Conservation (phyloP, 139 green algal species). For the Parachlorella kessleri region DNA sequence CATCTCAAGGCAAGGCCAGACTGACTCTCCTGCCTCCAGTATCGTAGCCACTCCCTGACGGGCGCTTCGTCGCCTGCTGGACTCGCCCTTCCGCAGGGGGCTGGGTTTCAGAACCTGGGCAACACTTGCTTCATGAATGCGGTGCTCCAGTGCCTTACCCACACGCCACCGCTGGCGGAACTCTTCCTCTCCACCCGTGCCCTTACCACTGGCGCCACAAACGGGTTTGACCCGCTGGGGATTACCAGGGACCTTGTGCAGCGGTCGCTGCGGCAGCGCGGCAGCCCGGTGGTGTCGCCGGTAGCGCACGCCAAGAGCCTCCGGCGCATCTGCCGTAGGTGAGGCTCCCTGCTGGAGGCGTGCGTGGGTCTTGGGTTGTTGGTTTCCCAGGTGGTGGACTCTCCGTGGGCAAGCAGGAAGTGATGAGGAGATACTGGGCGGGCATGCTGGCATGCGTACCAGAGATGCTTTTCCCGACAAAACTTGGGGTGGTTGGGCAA, state of each 20-base stretch:
- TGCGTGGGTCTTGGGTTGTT: background rate
- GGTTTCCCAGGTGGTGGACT: too few species aligned
- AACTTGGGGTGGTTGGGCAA: too few species aligned
- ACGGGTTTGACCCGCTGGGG: conserved; percentile 54
- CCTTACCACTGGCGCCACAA: background rate
- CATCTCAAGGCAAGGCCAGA: too few species aligned
- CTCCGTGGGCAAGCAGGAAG: too few species aligned
- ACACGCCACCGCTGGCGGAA: conserved; percentile 89
- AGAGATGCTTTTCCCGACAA: background rate
- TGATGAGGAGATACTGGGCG: too few species aligned
- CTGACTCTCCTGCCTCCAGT: too few species aligned
- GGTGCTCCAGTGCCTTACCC: conserved; percentile 91
- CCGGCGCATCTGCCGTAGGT: conserved; percentile 58
- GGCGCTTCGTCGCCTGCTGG: too few species aligned
- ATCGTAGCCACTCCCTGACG: too few species aligned
- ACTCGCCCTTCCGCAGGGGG: conserved; percentile 66
- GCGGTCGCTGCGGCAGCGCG: conserved; percentile 37
- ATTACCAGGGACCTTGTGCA: conserved; percentile 58
- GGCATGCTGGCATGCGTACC: background rate
- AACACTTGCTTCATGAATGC: conserved; percentile 99
- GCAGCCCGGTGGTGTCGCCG: conserved; percentile 40
- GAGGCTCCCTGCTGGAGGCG: background rate
- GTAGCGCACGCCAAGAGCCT: conserved; percentile 50
- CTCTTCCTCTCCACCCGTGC: conserved; percentile 54
- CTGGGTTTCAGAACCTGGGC: conserved; percentile 91